Conservation (phyloP, 2,329 filamentous ascomycete species). For the Albophoma yamanashiensis region DNA sequence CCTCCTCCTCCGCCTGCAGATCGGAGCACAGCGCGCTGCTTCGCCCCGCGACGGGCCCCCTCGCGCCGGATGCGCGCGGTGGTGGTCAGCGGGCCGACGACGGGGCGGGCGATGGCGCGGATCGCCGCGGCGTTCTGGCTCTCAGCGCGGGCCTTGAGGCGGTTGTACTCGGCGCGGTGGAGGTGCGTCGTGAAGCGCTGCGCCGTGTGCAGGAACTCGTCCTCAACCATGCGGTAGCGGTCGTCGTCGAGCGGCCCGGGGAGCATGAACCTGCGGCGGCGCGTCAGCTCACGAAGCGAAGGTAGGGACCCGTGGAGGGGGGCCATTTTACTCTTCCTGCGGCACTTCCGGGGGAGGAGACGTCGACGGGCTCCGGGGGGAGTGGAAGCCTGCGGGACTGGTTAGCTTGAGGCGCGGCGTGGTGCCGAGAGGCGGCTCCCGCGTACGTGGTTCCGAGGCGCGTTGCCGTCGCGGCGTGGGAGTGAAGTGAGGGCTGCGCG, state of each 20-base stretch:
- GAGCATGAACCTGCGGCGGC: conserved; percentile 45
- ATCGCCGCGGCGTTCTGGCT: conserved; percentile 42
- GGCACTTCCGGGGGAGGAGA: conserved; percentile 41
- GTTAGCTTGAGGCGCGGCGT: background rate
- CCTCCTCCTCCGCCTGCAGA: background rate
- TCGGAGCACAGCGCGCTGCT: conserved; percentile 12
- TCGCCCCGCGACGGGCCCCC: conserved; percentile 8
- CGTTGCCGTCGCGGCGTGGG: conserved; percentile 1
- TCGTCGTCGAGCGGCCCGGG: conserved; percentile 59
- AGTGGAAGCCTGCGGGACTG: conserved; percentile 5
- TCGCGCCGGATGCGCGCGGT: conserved; percentile 12
- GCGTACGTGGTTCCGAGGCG: background rate
- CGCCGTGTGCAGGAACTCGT: conserved; percentile 61
- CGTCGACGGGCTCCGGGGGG: conserved; percentile 30
- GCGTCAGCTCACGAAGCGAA: background rate
- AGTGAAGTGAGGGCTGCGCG: background rate
- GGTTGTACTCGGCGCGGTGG: conserved; percentile 66
- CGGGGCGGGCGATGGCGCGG: conserved; percentile 38
- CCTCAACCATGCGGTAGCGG: conserved; percentile 72
- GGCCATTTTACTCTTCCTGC: conserved; percentile 27
- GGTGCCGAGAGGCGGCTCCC: background rate
- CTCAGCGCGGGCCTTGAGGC: conserved; percentile 48
- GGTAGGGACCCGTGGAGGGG: no score
- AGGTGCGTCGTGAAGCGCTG: conserved; percentile 63
- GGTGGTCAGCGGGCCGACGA: conserved; percentile 25